Base-by-base conservation (phyloP, 805 yeast species). In the Candida takata region DNA sequence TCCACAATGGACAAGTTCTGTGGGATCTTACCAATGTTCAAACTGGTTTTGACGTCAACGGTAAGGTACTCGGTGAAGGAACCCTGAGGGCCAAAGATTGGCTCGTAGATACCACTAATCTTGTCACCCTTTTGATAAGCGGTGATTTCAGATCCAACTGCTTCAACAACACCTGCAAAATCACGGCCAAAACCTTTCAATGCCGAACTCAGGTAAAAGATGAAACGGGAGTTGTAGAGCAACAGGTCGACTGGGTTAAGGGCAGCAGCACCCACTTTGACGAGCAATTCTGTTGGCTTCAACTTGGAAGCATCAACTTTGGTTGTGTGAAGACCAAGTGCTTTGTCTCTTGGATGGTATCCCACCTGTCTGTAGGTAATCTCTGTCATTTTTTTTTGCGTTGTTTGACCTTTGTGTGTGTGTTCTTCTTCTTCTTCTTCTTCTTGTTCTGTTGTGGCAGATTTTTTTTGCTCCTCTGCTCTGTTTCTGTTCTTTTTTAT, bases 221-320 rank as follows among this genome's bases (percentile, higher is more conserved):
- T 10, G 48, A 9, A 21, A 23, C 46, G 49, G 8, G 52, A 34
- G 40, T 48, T 41, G 51, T 37, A 41, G 40, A 73, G 72, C 43
- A 71, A 63, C 62, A 74, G 11, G 36, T 78, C 84, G 16, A 76
- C 64, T 8, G 84, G 84, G 50, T 78, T 78, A 16, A 67, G 54
- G 1, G 77, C 79, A 28, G 60, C 69, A 8, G 78, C 69, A 17
- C 56, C 51, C 8, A 70, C 64, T 49, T 69, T 64, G 36, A 78
- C 61, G 3, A 75, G 54, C 4, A 77, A 46, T 38, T 69, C 69
- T 25, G 27, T 21, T 29, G 70, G 57, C 4, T 51, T 38, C n/a
- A 67, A 55, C 8, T 27, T 37, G 5, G 45, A 18, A 4, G 40
- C 29, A 8, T 42, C 45, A 24, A 29, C 3, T 7, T 33, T 26